These are phyloP conservation scores for Apiotrichum sp. DNA, from an alignment of 1,284 basidiomycete species.

Conservation along the genomic window DNA sequence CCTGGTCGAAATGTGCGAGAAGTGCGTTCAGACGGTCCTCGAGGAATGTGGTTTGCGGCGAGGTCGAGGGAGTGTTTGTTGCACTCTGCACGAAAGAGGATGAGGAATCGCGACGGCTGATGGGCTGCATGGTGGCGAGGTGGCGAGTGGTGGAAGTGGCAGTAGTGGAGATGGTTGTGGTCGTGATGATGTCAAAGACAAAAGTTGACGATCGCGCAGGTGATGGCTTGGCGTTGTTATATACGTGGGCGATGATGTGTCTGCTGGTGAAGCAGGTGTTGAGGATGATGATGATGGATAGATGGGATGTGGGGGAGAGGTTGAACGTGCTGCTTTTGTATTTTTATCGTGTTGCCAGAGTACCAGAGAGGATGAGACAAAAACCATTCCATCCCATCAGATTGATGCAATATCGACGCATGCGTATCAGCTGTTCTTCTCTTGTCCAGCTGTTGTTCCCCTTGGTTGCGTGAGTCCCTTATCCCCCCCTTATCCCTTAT, in stretches of 20 bases:
- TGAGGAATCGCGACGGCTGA: neutral
- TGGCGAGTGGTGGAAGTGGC: neutral
- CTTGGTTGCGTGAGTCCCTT: too few relatives aligned
- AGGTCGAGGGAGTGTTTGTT: conserved; percentile 7
- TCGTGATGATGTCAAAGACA: neutral
- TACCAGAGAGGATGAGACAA: too few relatives aligned
- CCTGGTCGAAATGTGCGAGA: conserved; percentile 25
- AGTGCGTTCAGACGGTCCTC: conserved; percentile 25
- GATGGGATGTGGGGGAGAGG: too few relatives aligned
- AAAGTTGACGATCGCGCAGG: neutral
- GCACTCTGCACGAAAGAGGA: neutral
- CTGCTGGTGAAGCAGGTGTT: neutral
- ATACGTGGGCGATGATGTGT: too few relatives aligned
- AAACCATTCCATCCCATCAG: too few relatives aligned
- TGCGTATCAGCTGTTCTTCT: too few relatives aligned
- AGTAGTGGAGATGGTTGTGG: neutral
- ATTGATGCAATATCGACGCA: too few relatives aligned
- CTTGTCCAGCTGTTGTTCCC: too few relatives aligned
- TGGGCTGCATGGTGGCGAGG: conserved; percentile 1
- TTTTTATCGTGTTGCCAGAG: too few relatives aligned
- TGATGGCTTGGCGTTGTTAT: too few relatives aligned
- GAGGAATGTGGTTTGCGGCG: conserved; percentile 1
- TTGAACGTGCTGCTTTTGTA: neutral
- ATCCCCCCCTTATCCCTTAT: too few relatives aligned
- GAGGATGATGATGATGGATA: neutral